Evolutionary conservation across 768 basidiomycete species (phyloP).

Genomic region (Boletus reticuloceps): DNA sequence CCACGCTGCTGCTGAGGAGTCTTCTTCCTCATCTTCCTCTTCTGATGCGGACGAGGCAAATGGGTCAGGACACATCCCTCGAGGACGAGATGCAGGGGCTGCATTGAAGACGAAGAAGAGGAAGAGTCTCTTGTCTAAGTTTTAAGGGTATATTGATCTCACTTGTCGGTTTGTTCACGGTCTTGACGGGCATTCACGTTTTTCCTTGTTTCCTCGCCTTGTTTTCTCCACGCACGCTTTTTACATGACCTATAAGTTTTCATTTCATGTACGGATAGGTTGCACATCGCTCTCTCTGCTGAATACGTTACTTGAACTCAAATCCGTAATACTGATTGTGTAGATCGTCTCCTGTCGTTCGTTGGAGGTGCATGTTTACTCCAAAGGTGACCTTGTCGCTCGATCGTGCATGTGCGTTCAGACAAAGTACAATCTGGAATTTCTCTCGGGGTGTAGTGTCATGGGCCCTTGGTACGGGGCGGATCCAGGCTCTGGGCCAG

Average conservation of each 20-base stretch:
- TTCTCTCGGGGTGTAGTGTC: too few relatives aligned
- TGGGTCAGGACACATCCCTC: slow-evolving; percentile 58
- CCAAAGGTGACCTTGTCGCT: too few relatives aligned
- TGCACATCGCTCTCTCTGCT: not conserved
- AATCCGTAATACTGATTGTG: not conserved
- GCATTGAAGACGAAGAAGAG: slow-evolving; percentile 26
- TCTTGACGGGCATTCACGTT: not conserved
- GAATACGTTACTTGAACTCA: not conserved
- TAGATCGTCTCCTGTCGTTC: not conserved
- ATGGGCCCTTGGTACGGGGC: too few relatives aligned
- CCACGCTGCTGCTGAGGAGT: slow-evolving; percentile 11
- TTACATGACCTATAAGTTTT: not conserved
- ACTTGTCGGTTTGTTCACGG: not conserved
- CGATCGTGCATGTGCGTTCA: too few relatives aligned
- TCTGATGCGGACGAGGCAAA: slow-evolving; percentile 34
- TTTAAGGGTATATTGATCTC: not conserved
- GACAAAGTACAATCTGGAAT: too few relatives aligned
- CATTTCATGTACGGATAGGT: not conserved
- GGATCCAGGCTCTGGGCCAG: too few relatives aligned
- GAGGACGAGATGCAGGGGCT: slow-evolving; percentile 52
- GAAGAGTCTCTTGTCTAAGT: slow-evolving; percentile 14
- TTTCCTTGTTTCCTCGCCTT: not conserved
- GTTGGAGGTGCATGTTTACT: too few relatives aligned
- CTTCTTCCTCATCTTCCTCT: slow-evolving; percentile 37
- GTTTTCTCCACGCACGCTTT: not conserved